Percentiles rank a stretch among this genome's conserved stretches.
Evolutionary conservation across 108 stramenopile genomes (phyloP).

Genomic region (Thalassiosira profunda): DNA sequence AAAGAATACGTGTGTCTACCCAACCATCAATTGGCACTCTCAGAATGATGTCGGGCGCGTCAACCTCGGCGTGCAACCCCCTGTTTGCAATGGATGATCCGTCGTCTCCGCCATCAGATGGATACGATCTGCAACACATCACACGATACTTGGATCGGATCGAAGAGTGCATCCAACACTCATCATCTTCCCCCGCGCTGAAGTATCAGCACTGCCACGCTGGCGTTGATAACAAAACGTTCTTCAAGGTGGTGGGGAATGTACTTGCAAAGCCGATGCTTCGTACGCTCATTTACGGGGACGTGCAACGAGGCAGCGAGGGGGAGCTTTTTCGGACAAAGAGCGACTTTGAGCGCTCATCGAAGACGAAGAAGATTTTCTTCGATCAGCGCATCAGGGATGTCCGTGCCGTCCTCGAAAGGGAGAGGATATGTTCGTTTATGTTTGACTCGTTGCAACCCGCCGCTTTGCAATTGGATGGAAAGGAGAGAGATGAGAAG

Average conservation of each 20-base stretch:
- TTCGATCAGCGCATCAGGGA: conserved; percentile 38
- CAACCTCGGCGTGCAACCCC: no score
- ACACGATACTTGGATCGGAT: conserved; percentile 12
- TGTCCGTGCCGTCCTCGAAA: conserved; percentile 16
- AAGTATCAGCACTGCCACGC: conserved; percentile 4
- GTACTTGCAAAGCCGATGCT: conserved; percentile 35
- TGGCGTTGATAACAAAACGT: conserved; percentile 7
- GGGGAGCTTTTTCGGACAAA: not conserved
- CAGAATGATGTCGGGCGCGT: no score
- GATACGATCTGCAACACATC: no score
- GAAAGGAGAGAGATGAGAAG: not conserved
- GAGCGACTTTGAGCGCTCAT: no score
- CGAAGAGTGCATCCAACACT: not conserved
- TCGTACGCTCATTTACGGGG: conserved; percentile 26
- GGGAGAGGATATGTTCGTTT: conserved; percentile 21
- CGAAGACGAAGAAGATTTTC: conserved; percentile 6
- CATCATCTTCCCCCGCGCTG: conserved; percentile 6
- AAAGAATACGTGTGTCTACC: no score
- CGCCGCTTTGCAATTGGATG: conserved; percentile 19
- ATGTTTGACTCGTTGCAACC: conserved; percentile 15
- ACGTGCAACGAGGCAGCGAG: not conserved
- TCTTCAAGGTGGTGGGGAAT: conserved; percentile 23
- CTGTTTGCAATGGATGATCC: no score
- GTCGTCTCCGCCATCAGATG: no score
- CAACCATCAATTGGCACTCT: no score